Evolutionary conservation across 2,329 filamentous ascomycete species (phyloP), one percentile per base, ranked within the genome.

Genomic region (Trichophyton verrucosum): DNA sequence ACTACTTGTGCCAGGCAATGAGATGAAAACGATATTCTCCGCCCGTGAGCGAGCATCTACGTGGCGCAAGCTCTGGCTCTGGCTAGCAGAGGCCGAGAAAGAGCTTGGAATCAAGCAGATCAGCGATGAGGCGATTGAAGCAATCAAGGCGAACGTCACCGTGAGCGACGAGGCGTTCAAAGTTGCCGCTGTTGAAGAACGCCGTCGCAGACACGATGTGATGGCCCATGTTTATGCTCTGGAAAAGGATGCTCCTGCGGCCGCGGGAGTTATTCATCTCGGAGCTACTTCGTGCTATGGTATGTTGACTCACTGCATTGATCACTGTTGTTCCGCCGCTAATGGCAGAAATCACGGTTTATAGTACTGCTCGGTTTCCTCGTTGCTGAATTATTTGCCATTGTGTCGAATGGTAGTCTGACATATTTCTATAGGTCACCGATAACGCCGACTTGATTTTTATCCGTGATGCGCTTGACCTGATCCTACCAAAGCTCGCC

Each of bases 51-150:
- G 90, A 33, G 84, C 86, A 73, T 86, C 83, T 47, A 90, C 85
- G 60, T 95, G 90, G 90, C 84, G 91, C 65, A 81, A 88, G 72
- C 83, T 96, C 17, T 96, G 91, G 91, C 78, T 92, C 51, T 85
- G 81, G 75, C 86, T 96, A 9, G 91, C 91, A 24, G 86, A 95
- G 78, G 80, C 82, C 8, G 87, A 96, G 78, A 86, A 85, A 72
- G 87, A 91, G 73, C 81, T 95, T 1, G 90, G 90, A 2, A 82
- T 95, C 55, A 77, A 82, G 7, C 71, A 76, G 51, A 91, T 96
- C 70, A 85, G 82, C 13, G 73, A 81, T 20, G 84, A 92, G 68
- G 91, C 91, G 7, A 78, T 96, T 59, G 81, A 85, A 62, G 82
- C 91, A 74, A 88, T 96, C 82, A 80, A 82, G 65, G 81, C 83